Conservation (phyloP, 495 filamentous ascomycete species). For the Schizothecium vesticola region DNA sequence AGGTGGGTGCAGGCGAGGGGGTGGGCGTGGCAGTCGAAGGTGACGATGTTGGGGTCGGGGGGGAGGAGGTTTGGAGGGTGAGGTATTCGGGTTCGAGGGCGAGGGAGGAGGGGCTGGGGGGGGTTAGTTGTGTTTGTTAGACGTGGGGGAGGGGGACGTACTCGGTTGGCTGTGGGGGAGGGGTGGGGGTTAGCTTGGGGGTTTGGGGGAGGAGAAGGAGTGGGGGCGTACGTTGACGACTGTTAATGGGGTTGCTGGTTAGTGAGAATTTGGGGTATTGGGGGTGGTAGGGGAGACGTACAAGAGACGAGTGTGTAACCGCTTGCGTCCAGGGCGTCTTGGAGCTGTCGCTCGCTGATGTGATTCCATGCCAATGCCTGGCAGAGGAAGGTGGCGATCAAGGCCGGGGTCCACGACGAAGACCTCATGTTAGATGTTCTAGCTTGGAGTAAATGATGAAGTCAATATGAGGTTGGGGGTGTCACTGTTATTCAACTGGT, state of each 20-base stretch:
- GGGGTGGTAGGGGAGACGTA: conserved; percentile 21
- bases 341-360: conserved; percentile 28
- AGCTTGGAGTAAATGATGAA: too few relatives aligned
- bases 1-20: conserved; percentile 24
- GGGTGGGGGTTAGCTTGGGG: not conserved
- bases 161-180: not conserved
- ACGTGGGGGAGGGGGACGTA: not conserved
- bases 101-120: conserved; percentile 10
- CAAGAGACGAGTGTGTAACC: conserved; percentile 39
- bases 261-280: not conserved
- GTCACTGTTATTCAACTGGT: too few relatives aligned
- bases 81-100: conserved; percentile 20
- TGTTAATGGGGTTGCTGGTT: not conserved
- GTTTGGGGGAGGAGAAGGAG: not conserved
- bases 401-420: not conserved
- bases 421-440: not conserved
- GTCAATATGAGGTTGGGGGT: too few relatives aligned
- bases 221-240: conserved; percentile 19
- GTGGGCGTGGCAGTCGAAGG: conserved; percentile 31
- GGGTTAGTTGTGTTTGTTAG: not conserved
- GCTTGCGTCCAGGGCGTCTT: conserved; percentile 27
- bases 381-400: not conserved
- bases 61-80: conserved; percentile 8
- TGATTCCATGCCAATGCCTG: conserved; percentile 31
- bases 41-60: conserved; percentile 23